A percentile compares a stretch with the other conserved stretches of the same genome.
Conservation (phyloP, 202 grass and related monocot species). For the Schoenoplectus triqueter region DNA sequence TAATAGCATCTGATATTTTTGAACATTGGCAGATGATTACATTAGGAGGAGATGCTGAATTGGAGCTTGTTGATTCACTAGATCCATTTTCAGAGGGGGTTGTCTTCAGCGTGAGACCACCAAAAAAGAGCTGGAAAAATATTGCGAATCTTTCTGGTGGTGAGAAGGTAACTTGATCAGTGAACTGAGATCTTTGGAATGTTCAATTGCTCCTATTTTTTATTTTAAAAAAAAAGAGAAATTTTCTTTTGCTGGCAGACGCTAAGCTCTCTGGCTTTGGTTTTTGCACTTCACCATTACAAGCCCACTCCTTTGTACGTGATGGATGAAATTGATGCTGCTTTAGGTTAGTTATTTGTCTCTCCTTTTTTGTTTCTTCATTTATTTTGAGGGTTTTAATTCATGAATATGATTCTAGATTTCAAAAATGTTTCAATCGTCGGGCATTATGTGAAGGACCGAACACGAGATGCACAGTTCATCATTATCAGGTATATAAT, state of each 20-base stretch:
- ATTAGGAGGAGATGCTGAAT: slow-evolving; percentile 94
- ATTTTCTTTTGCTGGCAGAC: slow-evolving; percentile 50
- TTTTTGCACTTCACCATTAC: slow-evolving; percentile 99
- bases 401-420: slow-evolving; percentile 55
- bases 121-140: slow-evolving; percentile 98
- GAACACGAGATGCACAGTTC: slow-evolving; percentile 95
- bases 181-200: not conserved
- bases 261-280: slow-evolving; percentile 88
- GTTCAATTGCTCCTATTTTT: not conserved
- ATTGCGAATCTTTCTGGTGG: slow-evolving; percentile 97
- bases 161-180: slow-evolving; percentile 69
- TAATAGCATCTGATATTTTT: slow-evolving; percentile 36
- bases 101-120: slow-evolving; percentile 98
- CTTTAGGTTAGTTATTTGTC: slow-evolving; percentile 58
- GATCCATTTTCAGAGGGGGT: slow-evolving; percentile 98
- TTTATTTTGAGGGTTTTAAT: not conserved
- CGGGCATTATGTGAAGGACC: slow-evolving; percentile 95
- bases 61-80: slow-evolving; percentile 94
- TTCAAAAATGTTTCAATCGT: slow-evolving; percentile 99
- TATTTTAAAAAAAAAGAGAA: not conserved
- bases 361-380: not conserved
- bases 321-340: slow-evolving; percentile 99
- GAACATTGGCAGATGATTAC: slow-evolving; percentile 80
- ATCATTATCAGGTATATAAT: slow-evolving; percentile 89
- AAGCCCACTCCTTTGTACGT: slow-evolving; percentile 97